These are phyloP conservation scores for Coemansia sp. DNA, from an alignment of 192 early-diverging fungal genomes.

Conservation along the genomic window DNA sequence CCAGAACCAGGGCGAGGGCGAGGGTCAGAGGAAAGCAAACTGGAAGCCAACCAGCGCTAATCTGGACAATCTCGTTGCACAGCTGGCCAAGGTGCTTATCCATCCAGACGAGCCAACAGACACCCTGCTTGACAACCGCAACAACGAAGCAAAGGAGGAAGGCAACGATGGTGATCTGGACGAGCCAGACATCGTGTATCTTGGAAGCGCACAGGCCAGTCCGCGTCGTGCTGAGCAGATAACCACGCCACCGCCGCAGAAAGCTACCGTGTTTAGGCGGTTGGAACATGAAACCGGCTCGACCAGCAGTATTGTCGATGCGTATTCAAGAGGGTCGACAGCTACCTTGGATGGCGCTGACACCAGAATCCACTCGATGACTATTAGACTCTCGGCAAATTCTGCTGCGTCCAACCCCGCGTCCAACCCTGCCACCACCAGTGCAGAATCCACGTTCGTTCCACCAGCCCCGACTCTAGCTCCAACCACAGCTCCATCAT, in stretches of 20 bases:
- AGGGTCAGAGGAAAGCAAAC: not conserved
- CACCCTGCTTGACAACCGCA: slow-evolving; percentile 3
- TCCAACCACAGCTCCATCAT: not conserved
- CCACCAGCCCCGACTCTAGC: not conserved
- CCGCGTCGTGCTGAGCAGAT: slow-evolving; percentile 25
- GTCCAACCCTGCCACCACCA: not conserved
- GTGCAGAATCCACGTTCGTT: not conserved
- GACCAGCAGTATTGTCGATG: not conserved
- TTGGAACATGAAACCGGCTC: not conserved
- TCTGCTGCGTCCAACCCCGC: not conserved
- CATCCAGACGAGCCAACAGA: slow-evolving; percentile 12
- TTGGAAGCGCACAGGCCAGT: slow-evolving; percentile 17
- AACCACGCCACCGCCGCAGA: slow-evolving; percentile 22
- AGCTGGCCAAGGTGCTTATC: slow-evolving; percentile 35
- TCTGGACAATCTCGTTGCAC: slow-evolving; percentile 38
- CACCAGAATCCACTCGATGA: slow-evolving; percentile 3
- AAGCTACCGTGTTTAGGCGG: slow-evolving; percentile 20
- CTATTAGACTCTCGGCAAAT: not conserved
- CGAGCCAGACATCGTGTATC: slow-evolving; percentile 3
- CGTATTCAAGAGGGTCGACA: slow-evolving; percentile 5
- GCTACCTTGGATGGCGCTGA: slow-evolving; percentile 3
- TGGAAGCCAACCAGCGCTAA: slow-evolving; percentile 36
- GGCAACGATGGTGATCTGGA: slow-evolving; percentile 4
- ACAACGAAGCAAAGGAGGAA: not conserved
- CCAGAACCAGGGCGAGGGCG: no score